These are phyloP conservation scores for Hypoxylon rubiginosum DNA, from an alignment of 2,329 filamentous ascomycete genomes.

Conservation along the genomic window DNA sequence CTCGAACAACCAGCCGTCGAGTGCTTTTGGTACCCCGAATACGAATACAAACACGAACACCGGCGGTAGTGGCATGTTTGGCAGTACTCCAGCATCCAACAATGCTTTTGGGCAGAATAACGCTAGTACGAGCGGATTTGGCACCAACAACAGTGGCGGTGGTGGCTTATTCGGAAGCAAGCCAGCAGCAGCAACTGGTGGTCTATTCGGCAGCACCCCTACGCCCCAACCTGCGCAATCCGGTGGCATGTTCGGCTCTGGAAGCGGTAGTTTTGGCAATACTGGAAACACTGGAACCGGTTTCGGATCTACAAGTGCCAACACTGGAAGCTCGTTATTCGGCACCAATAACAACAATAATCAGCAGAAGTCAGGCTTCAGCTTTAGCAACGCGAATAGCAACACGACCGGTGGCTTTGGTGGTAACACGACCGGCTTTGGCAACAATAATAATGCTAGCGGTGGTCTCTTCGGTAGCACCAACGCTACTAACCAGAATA, in stretches of 20 bases:
- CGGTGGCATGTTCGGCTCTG: slow-evolving; percentile 55
- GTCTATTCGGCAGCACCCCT: slow-evolving; percentile 57
- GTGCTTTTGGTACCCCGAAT: slow-evolving; percentile 43
- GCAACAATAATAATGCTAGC: slow-evolving; percentile 32
- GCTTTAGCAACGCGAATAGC: slow-evolving; percentile 41
- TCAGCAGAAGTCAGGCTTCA: slow-evolving; percentile 47
- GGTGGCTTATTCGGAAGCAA: slow-evolving; percentile 59
- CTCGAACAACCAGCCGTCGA: slow-evolving; percentile 51
- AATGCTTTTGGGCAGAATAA: slow-evolving; percentile 49
- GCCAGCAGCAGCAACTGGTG: slow-evolving; percentile 49
- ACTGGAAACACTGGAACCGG: slow-evolving; percentile 58
- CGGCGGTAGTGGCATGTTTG: slow-evolving; percentile 57
- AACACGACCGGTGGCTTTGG: slow-evolving; percentile 34
- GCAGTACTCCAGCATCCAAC: slow-evolving; percentile 44
- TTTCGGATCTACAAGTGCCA: slow-evolving; percentile 61
- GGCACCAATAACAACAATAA: slow-evolving; percentile 49
- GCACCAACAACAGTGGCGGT: slow-evolving; percentile 44
- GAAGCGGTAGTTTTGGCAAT: slow-evolving; percentile 61
- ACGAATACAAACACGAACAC: slow-evolving; percentile 52
- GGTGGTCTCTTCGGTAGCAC: slow-evolving; percentile 57
- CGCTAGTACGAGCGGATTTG: slow-evolving; percentile 43
- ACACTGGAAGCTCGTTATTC: slow-evolving; percentile 56
- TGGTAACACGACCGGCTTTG: slow-evolving; percentile 33
- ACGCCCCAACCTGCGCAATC: slow-evolving; percentile 46
- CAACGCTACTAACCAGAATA: slow-evolving; percentile 45